Conservation (phyloP, 2,329 filamentous ascomycete genomes). For the Hirsutella thompsonii region DNA sequence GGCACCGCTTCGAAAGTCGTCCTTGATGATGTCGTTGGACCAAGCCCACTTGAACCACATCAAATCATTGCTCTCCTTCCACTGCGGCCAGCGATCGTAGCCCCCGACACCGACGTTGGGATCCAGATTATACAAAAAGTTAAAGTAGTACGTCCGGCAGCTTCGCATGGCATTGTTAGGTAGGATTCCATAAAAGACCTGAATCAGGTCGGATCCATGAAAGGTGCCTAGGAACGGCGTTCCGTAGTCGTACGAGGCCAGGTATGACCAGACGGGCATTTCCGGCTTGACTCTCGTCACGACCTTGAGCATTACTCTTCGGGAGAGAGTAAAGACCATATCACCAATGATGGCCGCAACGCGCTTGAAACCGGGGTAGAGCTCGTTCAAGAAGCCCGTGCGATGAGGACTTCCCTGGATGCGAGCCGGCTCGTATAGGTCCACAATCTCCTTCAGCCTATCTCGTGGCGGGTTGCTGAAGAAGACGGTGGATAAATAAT, state of each 20-base stretch:
- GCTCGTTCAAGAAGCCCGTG: slow-evolving; percentile 54
- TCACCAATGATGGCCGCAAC: slow-evolving; percentile 66
- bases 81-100: slow-evolving; percentile 27
- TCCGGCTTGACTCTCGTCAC: slow-evolving; percentile 32
- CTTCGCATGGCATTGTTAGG: slow-evolving; percentile 48
- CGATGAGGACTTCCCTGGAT: slow-evolving; percentile 57
- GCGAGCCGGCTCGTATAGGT: slow-evolving; percentile 44
- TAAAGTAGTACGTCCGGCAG: slow-evolving; percentile 58
- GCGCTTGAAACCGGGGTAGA: slow-evolving; percentile 67
- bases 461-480: slow-evolving; percentile 42
- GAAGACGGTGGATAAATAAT: slow-evolving; percentile 47
- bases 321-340: slow-evolving; percentile 58
- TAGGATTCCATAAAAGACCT: slow-evolving; percentile 53
- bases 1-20: slow-evolving; percentile 23
- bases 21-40: slow-evolving; percentile 17
- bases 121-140: slow-evolving; percentile 57
- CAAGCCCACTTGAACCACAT: slow-evolving; percentile 28
- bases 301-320: slow-evolving; percentile 47
- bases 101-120: slow-evolving; percentile 44
- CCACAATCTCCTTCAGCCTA: slow-evolving; percentile 43
- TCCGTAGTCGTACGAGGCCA: slow-evolving; percentile 58
- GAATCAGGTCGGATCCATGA: slow-evolving; percentile 56
- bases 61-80: slow-evolving; percentile 32
- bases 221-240: slow-evolving; percentile 64
- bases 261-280: slow-evolving; percentile 64